Evolutionary conservation across 495 filamentous ascomycete genomes (phyloP).

Genomic region (Patellaria atrata): DNA sequence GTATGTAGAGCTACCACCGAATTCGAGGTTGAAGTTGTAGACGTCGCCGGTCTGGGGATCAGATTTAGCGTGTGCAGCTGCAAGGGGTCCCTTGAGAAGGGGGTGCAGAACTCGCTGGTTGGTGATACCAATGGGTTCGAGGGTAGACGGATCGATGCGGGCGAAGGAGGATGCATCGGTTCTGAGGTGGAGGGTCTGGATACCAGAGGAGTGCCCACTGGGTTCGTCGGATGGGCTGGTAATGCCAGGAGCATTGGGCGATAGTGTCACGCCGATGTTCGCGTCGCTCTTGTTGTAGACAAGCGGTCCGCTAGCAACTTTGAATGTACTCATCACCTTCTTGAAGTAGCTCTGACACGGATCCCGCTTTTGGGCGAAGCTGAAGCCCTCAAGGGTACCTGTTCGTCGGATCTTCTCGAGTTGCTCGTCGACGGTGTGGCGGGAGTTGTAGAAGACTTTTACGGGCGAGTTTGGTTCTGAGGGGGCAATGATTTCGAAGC

Average conservation of each 20-base stretch:
- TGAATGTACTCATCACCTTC: slow-evolving; percentile 47
- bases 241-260: slow-evolving; percentile 41
- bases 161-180: slow-evolving; percentile 46
- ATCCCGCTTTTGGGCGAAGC: slow-evolving; percentile 51
- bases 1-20: slow-evolving; percentile 38
- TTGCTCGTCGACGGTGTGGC: slow-evolving; percentile 42
- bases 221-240: slow-evolving; percentile 3
- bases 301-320: neutral
- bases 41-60: slow-evolving; percentile 60
- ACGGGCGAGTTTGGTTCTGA: slow-evolving; percentile 18
- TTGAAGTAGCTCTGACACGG: slow-evolving; percentile 54
- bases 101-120: slow-evolving; percentile 48
- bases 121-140: slow-evolving; percentile 51
- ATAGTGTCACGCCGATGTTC: slow-evolving; percentile 50
- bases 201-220: slow-evolving; percentile 16
- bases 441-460: slow-evolving; percentile 56
- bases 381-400: slow-evolving; percentile 33
- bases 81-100: slow-evolving; percentile 44
- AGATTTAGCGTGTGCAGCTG: slow-evolving; percentile 51
- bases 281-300: no score
- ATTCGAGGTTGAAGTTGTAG: slow-evolving; percentile 60
- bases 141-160: slow-evolving; percentile 48
- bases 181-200: slow-evolving; percentile 39
- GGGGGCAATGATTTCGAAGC: slow-evolving; percentile 44
- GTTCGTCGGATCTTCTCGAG: slow-evolving; percentile 39